phyloP scores from a whole-genome alignment of 768 basidiomycete species.

The Leccinum olivaceopallidum region DNA sequence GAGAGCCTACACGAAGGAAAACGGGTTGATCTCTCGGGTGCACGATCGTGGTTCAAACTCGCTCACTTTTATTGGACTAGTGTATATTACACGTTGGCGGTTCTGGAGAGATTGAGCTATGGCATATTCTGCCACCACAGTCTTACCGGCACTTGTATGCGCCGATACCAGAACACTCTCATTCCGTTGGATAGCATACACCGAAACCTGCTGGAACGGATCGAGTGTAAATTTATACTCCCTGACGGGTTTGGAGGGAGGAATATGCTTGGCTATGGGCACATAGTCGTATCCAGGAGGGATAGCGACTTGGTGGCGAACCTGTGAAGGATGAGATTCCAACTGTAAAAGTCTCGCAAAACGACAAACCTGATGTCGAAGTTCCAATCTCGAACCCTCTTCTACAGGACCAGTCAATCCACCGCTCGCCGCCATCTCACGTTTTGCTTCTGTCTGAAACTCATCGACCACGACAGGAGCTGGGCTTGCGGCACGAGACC shows the following conservation, averaged over 20 bases:
- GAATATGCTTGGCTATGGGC: conserved; percentile 89
- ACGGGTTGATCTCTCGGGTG: conserved; percentile 16
- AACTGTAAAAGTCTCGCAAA: neutral
- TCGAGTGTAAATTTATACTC: conserved; percentile 97
- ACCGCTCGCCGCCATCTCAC: conserved; percentile 87
- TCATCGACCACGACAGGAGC: conserved; percentile 87
- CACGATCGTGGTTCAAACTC: conserved; percentile 16
- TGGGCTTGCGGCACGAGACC: conserved; percentile 57
- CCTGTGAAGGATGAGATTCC: conserved; percentile 43
- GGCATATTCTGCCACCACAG: conserved; percentile 98
- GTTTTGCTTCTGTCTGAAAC: conserved; percentile 91
- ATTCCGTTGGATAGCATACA: conserved; percentile 94
- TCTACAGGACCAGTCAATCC: conserved; percentile 79
- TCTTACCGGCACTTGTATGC: conserved; percentile 98
- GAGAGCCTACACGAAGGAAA: conserved; percentile 64
- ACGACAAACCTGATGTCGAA: conserved; percentile 67
- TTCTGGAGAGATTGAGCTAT: conserved; percentile 94
- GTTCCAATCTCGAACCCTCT: conserved; percentile 67
- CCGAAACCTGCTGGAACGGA: conserved; percentile 95
- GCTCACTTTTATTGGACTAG: conserved; percentile 97
- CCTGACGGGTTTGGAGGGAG: conserved; percentile 85
- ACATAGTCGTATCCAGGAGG: conserved; percentile 90
- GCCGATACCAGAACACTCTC: conserved; percentile 98
- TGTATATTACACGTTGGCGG: conserved; percentile 97
- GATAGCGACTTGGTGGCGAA: conserved; percentile 94